Conservation (phyloP, 179 eudicot genomes). For the Spinacia oleracea region DNA sequence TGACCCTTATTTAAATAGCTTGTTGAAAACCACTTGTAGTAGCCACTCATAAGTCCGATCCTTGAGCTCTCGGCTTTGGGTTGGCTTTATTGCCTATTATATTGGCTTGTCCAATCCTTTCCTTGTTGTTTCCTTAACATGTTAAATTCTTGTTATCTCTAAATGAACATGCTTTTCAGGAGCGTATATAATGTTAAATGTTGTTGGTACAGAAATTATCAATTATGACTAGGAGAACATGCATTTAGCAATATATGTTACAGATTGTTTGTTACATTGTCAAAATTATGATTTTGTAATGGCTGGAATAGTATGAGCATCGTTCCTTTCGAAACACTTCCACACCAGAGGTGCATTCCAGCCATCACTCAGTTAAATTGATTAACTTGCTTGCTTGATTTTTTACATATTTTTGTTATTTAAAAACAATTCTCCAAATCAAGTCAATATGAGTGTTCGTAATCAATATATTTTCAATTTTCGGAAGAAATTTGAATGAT, state of each 20-base stretch:
- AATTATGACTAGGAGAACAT: neutral
- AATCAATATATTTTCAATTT: too few species aligned
- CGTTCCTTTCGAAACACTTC: too few species aligned
- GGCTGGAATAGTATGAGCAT: too few species aligned
- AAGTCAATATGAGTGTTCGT: too few species aligned
- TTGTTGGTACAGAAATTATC: neutral
- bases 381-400: too few species aligned
- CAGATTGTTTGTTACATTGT: neutral
- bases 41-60: neutral
- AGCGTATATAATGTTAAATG: neutral
- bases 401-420: too few species aligned
- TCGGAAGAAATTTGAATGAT: too few species aligned
- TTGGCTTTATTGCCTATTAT: neutral
- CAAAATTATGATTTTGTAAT: too few species aligned
- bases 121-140: neutral
- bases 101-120: neutral
- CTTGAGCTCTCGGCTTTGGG: too few species aligned
- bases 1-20: slow-evolving; percentile 45
- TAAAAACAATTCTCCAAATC: too few species aligned
- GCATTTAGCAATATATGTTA: neutral
- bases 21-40: slow-evolving; percentile 17
- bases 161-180: neutral
- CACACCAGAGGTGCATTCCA: too few species aligned
- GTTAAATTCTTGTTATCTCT: neutral
- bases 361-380: too few species aligned